Percentiles rank a stretch among this genome's conserved stretches.
Conservation (phyloP, 2,329 filamentous ascomycete species). For the Penicillium sp. region DNA sequence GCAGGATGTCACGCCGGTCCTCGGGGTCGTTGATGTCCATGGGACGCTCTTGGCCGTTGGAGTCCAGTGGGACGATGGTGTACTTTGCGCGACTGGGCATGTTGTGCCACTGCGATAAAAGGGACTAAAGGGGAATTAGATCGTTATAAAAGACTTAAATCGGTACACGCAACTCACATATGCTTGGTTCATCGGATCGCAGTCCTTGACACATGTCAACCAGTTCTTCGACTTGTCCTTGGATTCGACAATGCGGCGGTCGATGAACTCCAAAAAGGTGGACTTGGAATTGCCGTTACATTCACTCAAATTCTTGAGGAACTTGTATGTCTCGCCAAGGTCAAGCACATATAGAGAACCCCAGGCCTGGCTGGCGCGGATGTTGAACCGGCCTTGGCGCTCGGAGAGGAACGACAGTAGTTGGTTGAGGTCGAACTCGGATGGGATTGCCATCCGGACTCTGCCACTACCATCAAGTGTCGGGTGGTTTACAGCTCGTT, state of each 20-base stretch:
- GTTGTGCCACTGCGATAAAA: constrained; percentile 43
- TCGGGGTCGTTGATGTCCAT: constrained; percentile 39
- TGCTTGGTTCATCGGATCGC: constrained; percentile 38
- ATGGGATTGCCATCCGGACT: constrained; percentile 40
- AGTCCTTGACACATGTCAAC: constrained; percentile 39
- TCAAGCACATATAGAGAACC: constrained; percentile 42
- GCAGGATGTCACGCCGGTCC: constrained; percentile 37
- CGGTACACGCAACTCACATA: constrained; percentile 33
- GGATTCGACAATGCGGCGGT: constrained; percentile 41
- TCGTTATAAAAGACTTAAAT: background rate
- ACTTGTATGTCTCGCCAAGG: constrained; percentile 40
- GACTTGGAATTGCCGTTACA: constrained; percentile 36
- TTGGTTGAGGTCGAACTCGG: constrained; percentile 37
- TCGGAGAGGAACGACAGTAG: constrained; percentile 36
- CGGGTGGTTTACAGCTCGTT: constrained; percentile 42
- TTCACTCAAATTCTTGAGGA: constrained; percentile 36
- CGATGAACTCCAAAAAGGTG: constrained; percentile 43
- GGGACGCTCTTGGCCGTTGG: constrained; percentile 28
- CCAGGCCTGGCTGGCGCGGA: constrained; percentile 41
- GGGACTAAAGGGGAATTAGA: constrained; percentile 25
- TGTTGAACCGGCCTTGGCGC: constrained; percentile 41
- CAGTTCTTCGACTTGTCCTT: constrained; percentile 45
- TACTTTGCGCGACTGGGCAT: constrained; percentile 46
- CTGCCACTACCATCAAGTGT: constrained; percentile 33
- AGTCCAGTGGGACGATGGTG: constrained; percentile 35